Base-by-base conservation (phyloP, 345 rosid species). In the Populus alba region DNA sequence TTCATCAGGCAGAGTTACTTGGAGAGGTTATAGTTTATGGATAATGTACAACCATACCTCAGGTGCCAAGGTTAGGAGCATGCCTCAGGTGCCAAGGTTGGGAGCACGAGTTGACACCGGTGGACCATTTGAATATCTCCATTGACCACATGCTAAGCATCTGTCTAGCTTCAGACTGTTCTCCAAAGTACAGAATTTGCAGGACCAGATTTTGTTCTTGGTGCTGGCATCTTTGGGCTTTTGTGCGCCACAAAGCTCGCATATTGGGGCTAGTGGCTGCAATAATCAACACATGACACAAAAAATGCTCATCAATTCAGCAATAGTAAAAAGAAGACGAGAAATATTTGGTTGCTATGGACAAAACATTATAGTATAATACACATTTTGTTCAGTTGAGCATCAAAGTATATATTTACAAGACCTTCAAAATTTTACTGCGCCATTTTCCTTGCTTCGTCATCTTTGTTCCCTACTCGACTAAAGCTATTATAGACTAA, bases 101-200 rank as follows among this genome's bases (percentile, higher is more conserved):
- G 94, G 92, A 31, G 97, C 83, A 39, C n/a, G 77, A 31, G 92
- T 79, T 25, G 92, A 84, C 61, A 85, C 82, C 18, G 97, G 97
- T 41, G 88, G 75, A 25, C 98, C 99, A 47, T 81, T 77, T 41
- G 97, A 95, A 80, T 88, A 91, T 86, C 98, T 89, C 97, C 98
- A 96, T 65, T 88, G 93, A 71, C 80, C 89, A 81, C 99, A 95
- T 29, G 94, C 99, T 43, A 84, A 87, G 74, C 96, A 95, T 79
- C 88, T 90, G 68, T 94, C 97, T 77, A 84, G 43, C 77, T 87
- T 81, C 61, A 85, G 83, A 74, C 83, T 70, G 81, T 92, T 92
- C 67, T 93, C 97, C 84, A 92, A 69, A 0, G 97, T 92, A 72
- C 93, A 92, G 78, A 92, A 94, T 80, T 89, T 89, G 84, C 97